Percentiles rank a stretch among this genome's conserved stretches.
phyloP scores from a whole-genome alignment of 2,329 filamentous ascomycete genomes.

The Sporothrix dimorphospora region DNA sequence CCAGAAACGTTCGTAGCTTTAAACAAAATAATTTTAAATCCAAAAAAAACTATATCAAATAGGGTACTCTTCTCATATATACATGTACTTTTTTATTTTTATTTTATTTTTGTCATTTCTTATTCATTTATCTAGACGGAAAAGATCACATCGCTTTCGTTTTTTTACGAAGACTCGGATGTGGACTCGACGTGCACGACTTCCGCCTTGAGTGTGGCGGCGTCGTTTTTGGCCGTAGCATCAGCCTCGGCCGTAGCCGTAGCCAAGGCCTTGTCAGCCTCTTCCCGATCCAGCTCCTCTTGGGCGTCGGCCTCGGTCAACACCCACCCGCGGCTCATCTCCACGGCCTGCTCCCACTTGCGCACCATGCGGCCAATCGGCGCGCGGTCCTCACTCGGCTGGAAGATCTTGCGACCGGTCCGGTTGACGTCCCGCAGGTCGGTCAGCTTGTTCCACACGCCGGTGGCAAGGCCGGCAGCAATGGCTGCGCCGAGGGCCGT shows the following conservation, averaged over 20 bases:
- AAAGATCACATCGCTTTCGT: background rate
- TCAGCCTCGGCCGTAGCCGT: background rate
- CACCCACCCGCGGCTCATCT: slow-evolving; percentile 62
- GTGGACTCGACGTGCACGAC: slow-evolving; percentile 2
- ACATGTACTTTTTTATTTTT: background rate
- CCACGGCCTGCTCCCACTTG: slow-evolving; percentile 61
- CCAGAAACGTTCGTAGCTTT: background rate
- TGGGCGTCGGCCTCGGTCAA: slow-evolving; percentile 35
- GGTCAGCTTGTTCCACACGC: slow-evolving; percentile 74
- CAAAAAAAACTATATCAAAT: background rate
- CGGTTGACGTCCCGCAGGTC: slow-evolving; percentile 75
- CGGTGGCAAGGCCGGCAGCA: slow-evolving; percentile 81
- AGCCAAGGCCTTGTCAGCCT: slow-evolving; percentile 17
- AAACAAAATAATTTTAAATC: background rate
- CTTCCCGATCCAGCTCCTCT: slow-evolving; percentile 22
- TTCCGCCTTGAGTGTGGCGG: background rate
- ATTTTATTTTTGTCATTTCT: background rate
- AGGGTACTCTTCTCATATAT: slow-evolving; percentile 2
- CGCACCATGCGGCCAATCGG: slow-evolving; percentile 50
- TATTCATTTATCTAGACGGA: background rate
- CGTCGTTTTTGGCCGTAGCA: background rate
- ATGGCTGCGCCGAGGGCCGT: slow-evolving; percentile 88
- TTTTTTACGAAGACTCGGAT: background rate
- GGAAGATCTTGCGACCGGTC: slow-evolving; percentile 69
- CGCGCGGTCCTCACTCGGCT: slow-evolving; percentile 60